Base-by-base conservation (phyloP, 805 yeast genomes). In the Starmerella apis region DNA sequence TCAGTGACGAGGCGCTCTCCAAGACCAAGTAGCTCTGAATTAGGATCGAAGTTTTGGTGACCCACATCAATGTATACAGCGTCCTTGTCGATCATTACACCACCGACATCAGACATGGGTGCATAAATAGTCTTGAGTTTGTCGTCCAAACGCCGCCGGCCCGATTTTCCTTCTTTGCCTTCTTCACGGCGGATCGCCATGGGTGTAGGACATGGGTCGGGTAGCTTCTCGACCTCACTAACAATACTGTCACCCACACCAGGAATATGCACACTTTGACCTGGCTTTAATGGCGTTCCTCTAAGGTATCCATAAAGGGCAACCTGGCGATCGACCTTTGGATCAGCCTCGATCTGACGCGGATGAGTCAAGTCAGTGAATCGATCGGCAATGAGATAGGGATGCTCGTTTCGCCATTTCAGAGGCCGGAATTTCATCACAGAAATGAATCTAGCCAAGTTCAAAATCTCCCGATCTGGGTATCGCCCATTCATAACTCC, bases 31-130 rank as follows among this genome's bases (percentile, higher is more conserved):
- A 81, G 84, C 23, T 27, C 37, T 3, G 44, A 25, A 11, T 48
- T 51, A 1, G 77, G 72, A 16, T 74, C 77, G 64, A 83, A 83
- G 41, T 64, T 67, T 42, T 65, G 64, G 27, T 66, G 56, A 1
- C 86, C 87, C 8, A 84, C 79, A 60, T 84, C 96, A 53, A 92
- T 86, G 61, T 88, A 92, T 2, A 92, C 98, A 8, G 98, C 96
- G 70, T 92, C 99, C 63, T 83, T 88, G 69, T 92, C 99, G 54
- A 92, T 86, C 57, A 92, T 72, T 32, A 92, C 94, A 65, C 99
- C 99, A 50, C 96, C 96, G n/a, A 92, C 96, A 67, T 92, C 97
- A 43, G 96, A 85, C 99, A 92, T 92, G 45, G 99, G 99, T 0
- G 98, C 99, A 66, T 94, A 92, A 2, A 92, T 86, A 57, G 86